Evolutionary conservation across 371 early-diverging fungal genomes (phyloP), one percentile per base, ranked within the genome.

Genomic region (Furculomyces boomerangus): DNA sequence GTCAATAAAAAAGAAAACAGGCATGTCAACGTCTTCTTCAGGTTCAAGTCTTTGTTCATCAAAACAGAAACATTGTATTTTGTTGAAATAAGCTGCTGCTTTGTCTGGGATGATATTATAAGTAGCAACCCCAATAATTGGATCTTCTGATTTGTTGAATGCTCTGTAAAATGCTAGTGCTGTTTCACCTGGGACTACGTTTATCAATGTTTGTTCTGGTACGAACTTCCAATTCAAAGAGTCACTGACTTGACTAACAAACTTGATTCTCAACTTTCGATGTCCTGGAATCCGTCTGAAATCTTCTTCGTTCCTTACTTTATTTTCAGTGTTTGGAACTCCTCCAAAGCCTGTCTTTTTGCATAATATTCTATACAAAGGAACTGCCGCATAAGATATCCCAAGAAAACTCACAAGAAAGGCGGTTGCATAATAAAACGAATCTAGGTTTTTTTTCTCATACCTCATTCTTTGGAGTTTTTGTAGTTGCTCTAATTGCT

Each of bases 1-100:
- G 59, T 98, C 98, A 53, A 98, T 84, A 61, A 89, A 98, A 71
- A 98, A 98, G 60, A 96, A 98, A 30, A 98, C 93, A 7, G 98
- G 98, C 98, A 98, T 98, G 59, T 98, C 98, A 2, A 98, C 88
- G 56, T 89, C 83, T 68, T 98, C 98, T 1, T 80, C 81, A 0
- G 95, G 84, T 31, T 68, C 75, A 53, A 98, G 70, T 67, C 80
- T 84, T 67, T 98, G 97, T 63, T 96, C 95, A 62, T 98, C 98
- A 72, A 98, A 98, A 62, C 98, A 98, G 59, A 98, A 98, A 66
- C 98, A 98, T 64, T 98, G 98, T 55, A 95, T 94, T 75, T 95
- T 97, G 79, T 95, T 97, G 59, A 95, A 93, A 54, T 93, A 86
- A 18, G 74, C 76, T 2, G 87, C 98, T 1, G 90, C 93, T 62